Evolutionary conservation across 177 flowering plant genomes (phyloP), one percentile per base, ranked within the genome.

Genomic region (Vitis hybrid): DNA sequence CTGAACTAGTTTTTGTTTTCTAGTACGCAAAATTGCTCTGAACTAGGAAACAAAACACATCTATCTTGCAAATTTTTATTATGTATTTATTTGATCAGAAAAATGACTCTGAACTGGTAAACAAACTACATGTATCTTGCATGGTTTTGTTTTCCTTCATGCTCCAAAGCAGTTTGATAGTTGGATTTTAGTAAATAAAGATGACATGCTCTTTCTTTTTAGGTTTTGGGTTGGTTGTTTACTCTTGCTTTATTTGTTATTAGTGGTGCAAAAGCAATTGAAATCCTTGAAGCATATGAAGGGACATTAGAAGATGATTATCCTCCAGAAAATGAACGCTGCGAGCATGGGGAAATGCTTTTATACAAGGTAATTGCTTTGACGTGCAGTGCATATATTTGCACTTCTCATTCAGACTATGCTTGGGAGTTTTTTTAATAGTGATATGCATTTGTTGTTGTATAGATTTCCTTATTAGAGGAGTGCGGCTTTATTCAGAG

Each of bases 281-380:
- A 96, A 72, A 96, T 96, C 81, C 84, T 96, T 75, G 97, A 94
- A 84, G 99, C 99, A 30, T 96, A 88, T 81, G 99, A 96, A 82
- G 98, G 99, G 76, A 96, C 99, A 52, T 81, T 96, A 17, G 99
- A 96, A 68, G 97, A 94, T 81, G 97, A 94, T 79, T 87, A 90
- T 81, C 99, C 99, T 65, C 99, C 99, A 9, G 97, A 91, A 5
- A 87, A 85, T 84, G 99, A 96, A 74, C 95, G 92, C 2, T 85
- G 86, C 80, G 99, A 96, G 73, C 98, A 96, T 78, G 94, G 97
- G 64, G 99, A 96, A 81, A 92, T 96, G 98, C 89, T 96, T 7
- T 78, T 96, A 66, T 94, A 94, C 80, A 94, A 96, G 97, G 98
- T 94, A 83, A 49, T 24, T 7, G 2, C 35, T 27, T 18, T 20